phyloP scores from a whole-genome alignment of 805 yeast genomes.

The Candida morakotiae region DNA sequence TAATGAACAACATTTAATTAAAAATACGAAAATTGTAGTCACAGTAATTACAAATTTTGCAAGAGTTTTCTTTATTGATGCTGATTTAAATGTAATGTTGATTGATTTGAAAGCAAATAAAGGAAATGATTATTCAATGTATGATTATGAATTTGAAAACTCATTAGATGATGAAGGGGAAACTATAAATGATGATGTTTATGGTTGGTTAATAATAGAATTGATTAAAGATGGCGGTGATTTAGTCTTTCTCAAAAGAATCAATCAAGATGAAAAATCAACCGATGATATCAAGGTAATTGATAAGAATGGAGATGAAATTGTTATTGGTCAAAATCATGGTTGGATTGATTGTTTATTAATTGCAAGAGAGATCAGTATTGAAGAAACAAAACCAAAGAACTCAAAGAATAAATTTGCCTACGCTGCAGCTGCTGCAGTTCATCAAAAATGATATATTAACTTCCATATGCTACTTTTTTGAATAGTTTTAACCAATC shows the following conservation, averaged over 20 bases:
- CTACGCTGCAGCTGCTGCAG: conserved; percentile 46
- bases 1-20: conserved; percentile 17
- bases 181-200: conserved; percentile 38
- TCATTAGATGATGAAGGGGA: conserved; percentile 19
- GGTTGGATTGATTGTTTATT: conserved; percentile 71
- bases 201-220: conserved; percentile 65
- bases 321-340: conserved; percentile 44
- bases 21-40: conserved; percentile 26
- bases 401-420: conserved; percentile 29
- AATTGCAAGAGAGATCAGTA: conserved; percentile 52
- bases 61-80: conserved; percentile 37
- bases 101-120: conserved; percentile 40
- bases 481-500: conserved; percentile 33
- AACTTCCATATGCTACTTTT: conserved; percentile 3
- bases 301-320: conserved; percentile 27
- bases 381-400: conserved; percentile 6
- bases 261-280: conserved; percentile 32
- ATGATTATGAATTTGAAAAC: conserved; percentile 69
- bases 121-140: conserved; percentile 61
- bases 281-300: conserved; percentile 21
- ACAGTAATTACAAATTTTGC: conserved; percentile 39
- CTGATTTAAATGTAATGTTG: conserved; percentile 28
- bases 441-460: conserved; percentile 12
- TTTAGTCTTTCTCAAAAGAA: conserved; percentile 48
- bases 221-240: conserved; percentile 50